Evolutionary conservation across 495 filamentous ascomycete species (phyloP).

Genomic region (Chlorociboria aeruginascens): DNA sequence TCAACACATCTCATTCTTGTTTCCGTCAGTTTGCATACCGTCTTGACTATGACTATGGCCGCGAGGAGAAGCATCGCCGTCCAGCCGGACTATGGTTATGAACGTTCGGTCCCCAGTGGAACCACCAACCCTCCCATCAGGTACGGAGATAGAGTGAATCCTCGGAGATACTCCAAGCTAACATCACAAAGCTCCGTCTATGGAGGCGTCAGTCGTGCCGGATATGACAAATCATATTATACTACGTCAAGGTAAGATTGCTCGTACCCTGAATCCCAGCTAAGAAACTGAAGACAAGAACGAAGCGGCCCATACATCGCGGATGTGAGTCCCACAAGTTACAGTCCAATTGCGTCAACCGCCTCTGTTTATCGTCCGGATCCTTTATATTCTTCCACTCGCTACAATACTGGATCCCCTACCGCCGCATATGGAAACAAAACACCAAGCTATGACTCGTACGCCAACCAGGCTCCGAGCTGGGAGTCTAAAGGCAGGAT

Average conservation of each 20-base stretch:
- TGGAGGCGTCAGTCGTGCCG: constrained; percentile 7
- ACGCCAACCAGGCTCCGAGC: constrained; percentile 7
- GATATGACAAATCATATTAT: constrained; percentile 16
- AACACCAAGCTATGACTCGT: constrained; percentile 12
- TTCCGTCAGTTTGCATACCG: constrained; percentile 1
- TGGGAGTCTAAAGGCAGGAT: constrained; percentile 17
- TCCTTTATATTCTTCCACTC: constrained; percentile 12
- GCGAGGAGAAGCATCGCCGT: constrained; percentile 17
- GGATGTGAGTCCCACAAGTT: constrained; percentile 9
- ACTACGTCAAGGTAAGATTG: constrained; percentile 16
- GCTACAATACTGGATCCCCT: constrained; percentile 14
- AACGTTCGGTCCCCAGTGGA: constrained; percentile 5
- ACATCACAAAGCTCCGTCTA: constrained; percentile 11
- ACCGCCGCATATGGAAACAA: constrained; percentile 17
- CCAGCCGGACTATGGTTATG: constrained; percentile 18
- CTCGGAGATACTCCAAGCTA: constrained; percentile 2
- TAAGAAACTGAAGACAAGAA: constrained; percentile 12
- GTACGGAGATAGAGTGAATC: constrained; percentile 7
- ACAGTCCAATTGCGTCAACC: constrained; percentile 10
- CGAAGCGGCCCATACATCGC: constrained; percentile 14
- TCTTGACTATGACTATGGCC: constrained; percentile 15
- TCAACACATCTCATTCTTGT: constrained; percentile 10
- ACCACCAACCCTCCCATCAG: constrained; percentile 13
- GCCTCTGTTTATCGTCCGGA: constrained; percentile 10
- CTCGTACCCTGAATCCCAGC: constrained; percentile 4